These are phyloP conservation scores for Ceratocystis variospora DNA, from an alignment of 2,329 filamentous ascomycete genomes.

Conservation along the genomic window DNA sequence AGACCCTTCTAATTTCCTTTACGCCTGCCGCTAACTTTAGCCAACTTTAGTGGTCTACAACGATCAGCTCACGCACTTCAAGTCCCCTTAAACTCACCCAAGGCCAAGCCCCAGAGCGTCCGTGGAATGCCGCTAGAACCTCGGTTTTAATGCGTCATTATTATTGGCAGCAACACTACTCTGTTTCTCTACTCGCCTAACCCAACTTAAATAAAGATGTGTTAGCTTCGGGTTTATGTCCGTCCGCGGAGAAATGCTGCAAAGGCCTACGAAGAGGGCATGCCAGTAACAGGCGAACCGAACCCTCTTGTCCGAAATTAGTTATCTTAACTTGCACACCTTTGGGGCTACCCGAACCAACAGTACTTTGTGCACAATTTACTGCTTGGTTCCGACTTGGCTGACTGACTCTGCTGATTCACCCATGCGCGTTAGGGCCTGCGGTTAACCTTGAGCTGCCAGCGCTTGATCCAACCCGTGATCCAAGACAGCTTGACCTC, in stretches of 20 bases:
- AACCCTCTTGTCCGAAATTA: too few species aligned
- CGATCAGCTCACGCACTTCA: background rate
- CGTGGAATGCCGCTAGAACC: constrained; percentile 11
- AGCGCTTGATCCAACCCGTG: background rate
- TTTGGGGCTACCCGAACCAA: too few species aligned
- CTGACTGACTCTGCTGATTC: background rate
- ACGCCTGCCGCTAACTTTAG: background rate
- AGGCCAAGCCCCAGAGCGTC: background rate
- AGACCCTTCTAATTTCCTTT: background rate
- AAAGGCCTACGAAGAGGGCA: too few species aligned
- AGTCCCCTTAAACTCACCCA: background rate
- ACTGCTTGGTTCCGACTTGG: too few species aligned
- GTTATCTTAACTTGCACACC: too few species aligned
- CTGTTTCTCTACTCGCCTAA: too few species aligned
- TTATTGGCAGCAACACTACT: background rate
- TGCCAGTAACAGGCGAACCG: too few species aligned
- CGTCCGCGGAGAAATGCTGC: too few species aligned
- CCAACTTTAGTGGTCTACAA: background rate
- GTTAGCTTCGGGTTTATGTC: background rate
- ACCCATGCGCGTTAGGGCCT: background rate
- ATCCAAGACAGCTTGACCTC: background rate
- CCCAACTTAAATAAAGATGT: background rate
- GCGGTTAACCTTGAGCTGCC: background rate
- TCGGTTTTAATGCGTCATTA: background rate
- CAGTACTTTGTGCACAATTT: too few species aligned